Base-by-base conservation (phyloP, 305 asterid genomes). In the Fraxinus greggii region DNA sequence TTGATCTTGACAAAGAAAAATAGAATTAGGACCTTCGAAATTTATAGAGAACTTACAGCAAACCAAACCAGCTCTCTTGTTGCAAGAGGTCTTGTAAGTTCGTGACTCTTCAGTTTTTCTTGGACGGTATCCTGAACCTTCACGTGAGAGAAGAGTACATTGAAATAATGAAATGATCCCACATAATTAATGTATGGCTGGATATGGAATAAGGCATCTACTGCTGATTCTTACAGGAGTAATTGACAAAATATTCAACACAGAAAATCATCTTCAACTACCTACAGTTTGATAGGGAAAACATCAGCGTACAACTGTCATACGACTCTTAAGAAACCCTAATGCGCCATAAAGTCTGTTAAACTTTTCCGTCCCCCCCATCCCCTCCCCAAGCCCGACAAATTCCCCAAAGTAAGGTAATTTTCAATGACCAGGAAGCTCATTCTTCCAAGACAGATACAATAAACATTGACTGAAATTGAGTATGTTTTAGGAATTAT, bases 31-130 rank as follows among this genome's bases (percentile, higher is more conserved):
- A 32, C 40, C 56, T 76, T 29, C 48, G 72, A 65, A 40, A 35
- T 5, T 26, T 4, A 75, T 56, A 33, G 63, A 78, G 81, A 86
- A 23, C 92, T 85, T 90, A 95, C 97, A 72, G 92, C 86, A 84
- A 92, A 95, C 98, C 97, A 92, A 87, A 92, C 87, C 79, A 93
- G 89, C 89, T 95, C 98, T 77, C 88, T 92, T 1, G 97, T 92
- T 7, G 98, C 97, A 84, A 95, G 91, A 77, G 91, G 85, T 76
- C 86, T 88, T 72, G 95, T 91, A 38, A 92, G 91, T 84, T 95
- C 97, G 65, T 95, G 93, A 81, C 89, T 91, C 91, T 90, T 88
- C 88, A 95, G 88, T 85, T 87, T 89, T 84, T 92, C 93, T 32
- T 91, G 88, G 45, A 95, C 93, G 35, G 72, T 85, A 83, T 83